Evolutionary conservation across 176 grass and related monocot species (phyloP).

Genomic region (Melocanna baccifera): DNA sequence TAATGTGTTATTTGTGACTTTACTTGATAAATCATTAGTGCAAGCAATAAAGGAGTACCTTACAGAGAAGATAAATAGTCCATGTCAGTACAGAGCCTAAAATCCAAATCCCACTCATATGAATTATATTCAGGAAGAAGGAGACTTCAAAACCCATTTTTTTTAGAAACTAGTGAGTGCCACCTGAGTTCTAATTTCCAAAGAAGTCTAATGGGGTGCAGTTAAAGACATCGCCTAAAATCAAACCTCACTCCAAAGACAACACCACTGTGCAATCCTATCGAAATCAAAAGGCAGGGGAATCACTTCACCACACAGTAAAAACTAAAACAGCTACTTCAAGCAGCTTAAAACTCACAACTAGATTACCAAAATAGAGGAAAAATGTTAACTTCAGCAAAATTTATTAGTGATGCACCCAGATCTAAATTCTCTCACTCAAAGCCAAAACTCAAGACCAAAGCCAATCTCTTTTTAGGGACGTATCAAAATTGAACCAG

Average conservation of each 20-base stretch:
- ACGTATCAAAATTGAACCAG: not conserved
- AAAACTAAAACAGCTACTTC: not conserved
- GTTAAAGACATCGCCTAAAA: not conserved
- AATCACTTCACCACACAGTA: not conserved
- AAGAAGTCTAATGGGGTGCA: not conserved
- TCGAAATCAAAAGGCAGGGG: not conserved
- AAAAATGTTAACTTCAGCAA: not conserved
- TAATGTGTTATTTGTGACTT: constrained; percentile 28
- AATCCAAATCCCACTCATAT: not conserved
- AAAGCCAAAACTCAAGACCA: not conserved
- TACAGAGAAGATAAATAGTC: constrained; percentile 94
- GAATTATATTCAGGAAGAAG: not conserved
- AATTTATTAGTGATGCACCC: not conserved
- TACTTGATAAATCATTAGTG: not conserved
- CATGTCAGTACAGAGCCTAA: constrained; percentile 89
- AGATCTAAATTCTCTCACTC: not conserved
- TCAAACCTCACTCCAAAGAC: not conserved
- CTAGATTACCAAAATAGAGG: not conserved
- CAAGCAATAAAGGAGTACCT: constrained; percentile 56
- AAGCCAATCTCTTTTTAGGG: too few species aligned
- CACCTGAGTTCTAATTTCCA: not conserved
- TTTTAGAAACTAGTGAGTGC: not conserved
- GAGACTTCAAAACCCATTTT: not conserved
- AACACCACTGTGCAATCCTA: not conserved
- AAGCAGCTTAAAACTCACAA: not conserved